These are phyloP conservation scores for Apiospora arundinis DNA, from an alignment of 2,329 filamentous ascomycete genomes.

Conservation along the genomic window DNA sequence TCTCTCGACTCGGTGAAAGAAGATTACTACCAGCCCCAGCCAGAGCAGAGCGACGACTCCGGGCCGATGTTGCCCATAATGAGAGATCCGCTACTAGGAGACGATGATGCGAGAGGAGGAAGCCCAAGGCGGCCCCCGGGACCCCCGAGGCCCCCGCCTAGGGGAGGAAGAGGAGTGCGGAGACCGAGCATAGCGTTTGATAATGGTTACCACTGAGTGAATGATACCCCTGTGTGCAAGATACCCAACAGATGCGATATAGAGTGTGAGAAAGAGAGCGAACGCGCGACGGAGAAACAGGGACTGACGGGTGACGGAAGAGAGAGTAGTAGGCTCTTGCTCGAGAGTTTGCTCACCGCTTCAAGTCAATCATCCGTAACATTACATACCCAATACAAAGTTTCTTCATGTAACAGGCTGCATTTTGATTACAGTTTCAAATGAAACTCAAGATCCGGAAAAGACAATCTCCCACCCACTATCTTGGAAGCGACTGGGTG, in stretches of 20 bases:
- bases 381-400: not conserved
- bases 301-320: not conserved
- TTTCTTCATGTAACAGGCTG: not conserved
- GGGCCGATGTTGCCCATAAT: constrained; percentile 30
- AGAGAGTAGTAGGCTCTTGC: not conserved
- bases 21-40: constrained; percentile 26
- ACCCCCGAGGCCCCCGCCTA: not conserved
- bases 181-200: not conserved
- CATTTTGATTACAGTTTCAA: not conserved
- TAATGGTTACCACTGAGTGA: not conserved
- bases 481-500: not conserved
- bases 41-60: constrained; percentile 31
- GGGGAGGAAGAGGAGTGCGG: not conserved
- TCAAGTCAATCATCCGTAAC: not conserved
- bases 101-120: not conserved
- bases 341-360: not conserved
- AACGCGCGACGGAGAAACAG: not conserved
- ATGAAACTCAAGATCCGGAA: not conserved
- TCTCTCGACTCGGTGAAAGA: constrained; percentile 23
- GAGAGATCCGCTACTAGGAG: not conserved
- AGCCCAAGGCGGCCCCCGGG: not conserved
- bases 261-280: not conserved
- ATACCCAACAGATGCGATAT: not conserved
- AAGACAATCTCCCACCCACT: not conserved
- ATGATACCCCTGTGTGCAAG: constrained; percentile 11